A percentile compares a stretch with the other conserved stretches of the same genome.
phyloP scores from a whole-genome alignment of 805 yeast species.

The Barnettozyma siamensis region DNA sequence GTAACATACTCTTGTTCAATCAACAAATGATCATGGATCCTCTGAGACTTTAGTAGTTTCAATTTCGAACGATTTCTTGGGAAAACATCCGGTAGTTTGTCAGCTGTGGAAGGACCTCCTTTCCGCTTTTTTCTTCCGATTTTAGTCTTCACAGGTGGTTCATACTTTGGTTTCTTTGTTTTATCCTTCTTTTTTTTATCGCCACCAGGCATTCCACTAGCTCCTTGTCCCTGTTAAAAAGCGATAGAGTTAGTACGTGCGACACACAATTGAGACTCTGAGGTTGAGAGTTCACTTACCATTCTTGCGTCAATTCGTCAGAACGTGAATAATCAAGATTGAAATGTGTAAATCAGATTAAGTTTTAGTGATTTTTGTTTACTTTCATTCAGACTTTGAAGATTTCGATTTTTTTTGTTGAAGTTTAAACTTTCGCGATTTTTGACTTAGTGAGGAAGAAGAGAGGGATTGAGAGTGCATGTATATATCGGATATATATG shows the following conservation, averaged over 20 bases:
- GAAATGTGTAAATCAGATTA: no score
- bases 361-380: background rate
- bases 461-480: no score
- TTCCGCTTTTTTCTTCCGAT: constrained; percentile 90
- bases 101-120: constrained; percentile 81
- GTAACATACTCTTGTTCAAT: constrained; percentile 95
- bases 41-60: constrained; percentile 84
- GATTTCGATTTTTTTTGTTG: background rate
- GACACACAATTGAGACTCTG: background rate
- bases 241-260: constrained; percentile 1
- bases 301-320: constrained; percentile 1
- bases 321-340: no score
- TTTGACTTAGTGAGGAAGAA: no score
- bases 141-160: constrained; percentile 95
- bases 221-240: constrained; percentile 43
- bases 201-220: constrained; percentile 47
- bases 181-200: constrained; percentile 52
- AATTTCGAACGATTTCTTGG: constrained; percentile 94
- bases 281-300: background rate
- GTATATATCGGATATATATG: no score
- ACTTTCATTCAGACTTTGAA: background rate
- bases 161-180: constrained; percentile 92
- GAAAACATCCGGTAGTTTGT: constrained; percentile 77
- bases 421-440: background rate
- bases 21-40: constrained; percentile 92